Evolutionary conservation across 164 flowering plant species (phyloP).

Genomic region (Cinnamomum chago): DNA sequence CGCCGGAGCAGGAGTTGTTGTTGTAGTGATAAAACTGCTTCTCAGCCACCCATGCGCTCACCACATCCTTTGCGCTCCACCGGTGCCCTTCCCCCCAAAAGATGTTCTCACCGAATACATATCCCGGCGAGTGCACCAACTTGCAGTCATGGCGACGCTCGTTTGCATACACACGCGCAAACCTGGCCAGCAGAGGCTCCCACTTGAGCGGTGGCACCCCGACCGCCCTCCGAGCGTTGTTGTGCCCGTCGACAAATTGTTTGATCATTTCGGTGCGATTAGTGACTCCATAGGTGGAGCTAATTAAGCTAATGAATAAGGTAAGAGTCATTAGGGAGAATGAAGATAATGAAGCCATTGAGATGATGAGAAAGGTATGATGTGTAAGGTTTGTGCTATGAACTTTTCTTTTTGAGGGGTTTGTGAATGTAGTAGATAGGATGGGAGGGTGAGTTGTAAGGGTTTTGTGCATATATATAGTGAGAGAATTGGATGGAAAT

Average conservation of each 20-base stretch:
- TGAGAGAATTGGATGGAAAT: background rate
- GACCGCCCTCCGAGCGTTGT: conserved; percentile 18
- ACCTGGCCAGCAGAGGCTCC: conserved; percentile 21
- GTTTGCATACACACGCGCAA: conserved; percentile 21
- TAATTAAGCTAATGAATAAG: background rate
- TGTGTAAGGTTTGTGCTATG: too few species aligned
- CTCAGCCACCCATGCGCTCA: conserved; percentile 19
- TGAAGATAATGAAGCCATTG: conserved; percentile 2
- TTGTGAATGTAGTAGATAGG: background rate
- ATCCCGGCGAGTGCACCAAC: conserved; percentile 17
- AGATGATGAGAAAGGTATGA: background rate
- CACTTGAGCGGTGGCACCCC: conserved; percentile 23
- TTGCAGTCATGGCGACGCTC: conserved; percentile 21
- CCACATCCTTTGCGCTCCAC: conserved; percentile 17
- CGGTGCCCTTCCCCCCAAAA: conserved; percentile 17
- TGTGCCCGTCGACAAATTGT: conserved; percentile 21
- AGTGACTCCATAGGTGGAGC: background rate
- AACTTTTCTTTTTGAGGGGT: background rate
- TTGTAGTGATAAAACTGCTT: conserved; percentile 14
- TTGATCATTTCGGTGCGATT: conserved; percentile 6
- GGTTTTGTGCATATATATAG: background rate
- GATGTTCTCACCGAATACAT: conserved; percentile 18
- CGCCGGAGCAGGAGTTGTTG: conserved; percentile 10
- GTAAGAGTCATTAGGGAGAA: background rate
- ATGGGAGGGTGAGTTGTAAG: background rate